A percentile compares a stretch with the other conserved stretches of the same genome.
phyloP scores from a whole-genome alignment of 2,329 filamentous ascomycete species.

The Ophiocordyceps polyrhachis-furcata region DNA sequence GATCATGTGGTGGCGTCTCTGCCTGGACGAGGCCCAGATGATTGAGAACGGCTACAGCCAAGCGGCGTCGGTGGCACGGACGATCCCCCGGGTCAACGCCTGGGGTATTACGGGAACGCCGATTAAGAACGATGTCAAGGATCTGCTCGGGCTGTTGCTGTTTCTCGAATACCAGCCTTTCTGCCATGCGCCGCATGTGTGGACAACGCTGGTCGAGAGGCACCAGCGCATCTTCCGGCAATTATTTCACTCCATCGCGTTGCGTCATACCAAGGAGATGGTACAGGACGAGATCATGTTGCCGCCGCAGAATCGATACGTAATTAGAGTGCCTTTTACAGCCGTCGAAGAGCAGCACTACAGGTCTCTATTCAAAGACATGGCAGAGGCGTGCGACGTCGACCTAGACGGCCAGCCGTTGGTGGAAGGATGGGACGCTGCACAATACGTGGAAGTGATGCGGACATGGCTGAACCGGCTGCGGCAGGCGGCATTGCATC shows the following conservation, averaged over 20 bases:
- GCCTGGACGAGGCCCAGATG: slow-evolving; percentile 72
- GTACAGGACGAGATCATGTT: slow-evolving; percentile 63
- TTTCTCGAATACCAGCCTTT: slow-evolving; percentile 71
- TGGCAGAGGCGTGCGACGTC: slow-evolving; percentile 53
- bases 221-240: slow-evolving; percentile 46
- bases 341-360: slow-evolving; percentile 87
- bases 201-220: slow-evolving; percentile 43
- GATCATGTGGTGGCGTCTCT: slow-evolving; percentile 75
- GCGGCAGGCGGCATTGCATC: slow-evolving; percentile 70
- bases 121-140: slow-evolving; percentile 56
- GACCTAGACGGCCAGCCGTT: slow-evolving; percentile 44
- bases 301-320: slow-evolving; percentile 67
- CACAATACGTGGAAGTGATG: slow-evolving; percentile 53
- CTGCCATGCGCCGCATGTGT: slow-evolving; percentile 41
- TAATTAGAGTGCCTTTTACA: slow-evolving; percentile 80
- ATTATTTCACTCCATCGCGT: slow-evolving; percentile 52
- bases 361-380: slow-evolving; percentile 51
- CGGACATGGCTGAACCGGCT: slow-evolving; percentile 58
- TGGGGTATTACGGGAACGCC: slow-evolving; percentile 89
- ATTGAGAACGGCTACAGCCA: slow-evolving; percentile 75
- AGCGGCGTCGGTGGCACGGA: slow-evolving; percentile 60
- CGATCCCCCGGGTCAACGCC: slow-evolving; percentile 67
- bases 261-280: slow-evolving; percentile 72
- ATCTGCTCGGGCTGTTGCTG: slow-evolving; percentile 61
- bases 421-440: slow-evolving; percentile 42